Percentiles rank a stretch among this genome's conserved stretches.
Evolutionary conservation across 305 asterid species (phyloP).

Genomic region (Fraxinus albicans): DNA sequence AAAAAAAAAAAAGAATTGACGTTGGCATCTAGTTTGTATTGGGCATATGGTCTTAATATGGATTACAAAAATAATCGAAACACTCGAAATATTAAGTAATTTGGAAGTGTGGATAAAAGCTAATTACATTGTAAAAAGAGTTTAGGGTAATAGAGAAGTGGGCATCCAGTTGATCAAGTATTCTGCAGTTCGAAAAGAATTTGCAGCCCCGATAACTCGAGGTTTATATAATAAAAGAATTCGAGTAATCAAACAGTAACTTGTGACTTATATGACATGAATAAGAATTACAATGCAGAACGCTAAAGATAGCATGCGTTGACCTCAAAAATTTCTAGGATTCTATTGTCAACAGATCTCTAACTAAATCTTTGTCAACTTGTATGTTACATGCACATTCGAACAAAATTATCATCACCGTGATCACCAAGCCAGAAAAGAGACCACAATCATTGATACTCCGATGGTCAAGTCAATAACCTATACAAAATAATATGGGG

Average conservation of each 20-base stretch:
- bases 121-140: background rate
- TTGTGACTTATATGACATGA: background rate
- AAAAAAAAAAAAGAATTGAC: background rate
- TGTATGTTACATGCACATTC: too few relatives aligned
- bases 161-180: background rate
- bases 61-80: background rate
- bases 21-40: background rate
- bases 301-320: background rate
- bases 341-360: too few relatives aligned
- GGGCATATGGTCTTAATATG: background rate
- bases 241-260: too few relatives aligned
- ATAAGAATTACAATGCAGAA: background rate
- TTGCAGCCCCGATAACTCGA: background rate
- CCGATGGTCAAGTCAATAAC: too few relatives aligned
- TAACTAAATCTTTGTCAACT: too few relatives aligned
- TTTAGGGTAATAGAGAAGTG: background rate
- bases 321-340: background rate
- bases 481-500: too few relatives aligned
- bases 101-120: background rate
- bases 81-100: too few relatives aligned
- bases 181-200: too few relatives aligned
- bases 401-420: too few relatives aligned
- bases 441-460: too few relatives aligned
- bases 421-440: too few relatives aligned
- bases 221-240: background rate